phyloP scores from a whole-genome alignment of 768 basidiomycete species.

The Coprinopsis sp. region DNA sequence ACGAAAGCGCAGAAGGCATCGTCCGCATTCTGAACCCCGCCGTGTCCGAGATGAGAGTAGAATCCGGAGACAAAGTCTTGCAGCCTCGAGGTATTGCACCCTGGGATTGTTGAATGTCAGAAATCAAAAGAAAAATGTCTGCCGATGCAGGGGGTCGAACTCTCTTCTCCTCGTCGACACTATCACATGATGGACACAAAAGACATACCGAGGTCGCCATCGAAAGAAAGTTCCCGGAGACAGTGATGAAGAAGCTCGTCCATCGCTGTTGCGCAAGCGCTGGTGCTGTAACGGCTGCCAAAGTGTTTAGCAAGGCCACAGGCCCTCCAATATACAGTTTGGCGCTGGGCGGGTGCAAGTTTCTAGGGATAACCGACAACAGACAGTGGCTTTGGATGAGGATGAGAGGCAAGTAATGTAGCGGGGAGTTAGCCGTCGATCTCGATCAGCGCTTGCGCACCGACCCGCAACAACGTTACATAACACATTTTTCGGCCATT shows the following conservation, averaged over 20 bases:
- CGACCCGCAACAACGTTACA: too few relatives aligned
- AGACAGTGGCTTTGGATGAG: too few relatives aligned
- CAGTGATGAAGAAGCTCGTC: conserved; percentile 84
- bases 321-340: not conserved
- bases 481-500: too few relatives aligned
- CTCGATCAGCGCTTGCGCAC: too few relatives aligned
- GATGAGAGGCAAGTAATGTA: too few relatives aligned
- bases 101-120: conserved; percentile 32
- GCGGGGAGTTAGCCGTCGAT: too few relatives aligned
- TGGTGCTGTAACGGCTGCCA: not conserved
- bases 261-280: conserved; percentile 45
- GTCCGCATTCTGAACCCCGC: conserved; percentile 57
- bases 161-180: not conserved
- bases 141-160: conserved; percentile 9
- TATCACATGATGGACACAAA: conserved; percentile 31
- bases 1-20: conserved; percentile 74
- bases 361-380: too few relatives aligned
- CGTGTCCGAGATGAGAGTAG: conserved; percentile 42
- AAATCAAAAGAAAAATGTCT: conserved; percentile 12
- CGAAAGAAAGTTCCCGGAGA: conserved; percentile 82
- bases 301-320: not conserved
- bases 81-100: conserved; percentile 69
- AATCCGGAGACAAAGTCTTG: conserved; percentile 66
- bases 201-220: conserved; percentile 81
- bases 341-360: too few relatives aligned